Evolutionary conservation across 495 filamentous ascomycete genomes (phyloP).

Genomic region (Ramalina intermedia): DNA sequence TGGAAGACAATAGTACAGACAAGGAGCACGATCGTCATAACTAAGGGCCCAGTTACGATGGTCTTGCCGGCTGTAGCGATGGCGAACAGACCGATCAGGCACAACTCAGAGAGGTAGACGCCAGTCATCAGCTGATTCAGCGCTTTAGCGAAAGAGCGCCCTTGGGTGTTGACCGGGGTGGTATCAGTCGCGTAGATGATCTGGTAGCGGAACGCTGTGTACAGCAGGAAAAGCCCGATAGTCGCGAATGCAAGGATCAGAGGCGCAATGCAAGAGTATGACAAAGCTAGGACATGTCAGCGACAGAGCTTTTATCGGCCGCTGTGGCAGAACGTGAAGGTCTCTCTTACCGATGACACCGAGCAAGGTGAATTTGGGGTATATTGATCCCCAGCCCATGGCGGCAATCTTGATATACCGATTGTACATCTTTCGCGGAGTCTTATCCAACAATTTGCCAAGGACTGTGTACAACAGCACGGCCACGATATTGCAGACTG

Average conservation of each 20-base stretch:
- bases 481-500: constrained; percentile 62
- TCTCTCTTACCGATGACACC: constrained; percentile 47
- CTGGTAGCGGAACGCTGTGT: constrained; percentile 89
- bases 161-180: constrained; percentile 66
- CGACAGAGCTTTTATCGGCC: neutral
- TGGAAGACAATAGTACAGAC: constrained; percentile 72
- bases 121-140: constrained; percentile 81
- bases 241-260: constrained; percentile 75
- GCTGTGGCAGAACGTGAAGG: neutral
- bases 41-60: constrained; percentile 43
- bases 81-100: constrained; percentile 80
- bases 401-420: constrained; percentile 49
- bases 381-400: constrained; percentile 72
- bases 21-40: constrained; percentile 70
- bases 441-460: constrained; percentile 52
- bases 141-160: constrained; percentile 67
- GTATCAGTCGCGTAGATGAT: constrained; percentile 78
- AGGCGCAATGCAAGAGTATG: constrained; percentile 80
- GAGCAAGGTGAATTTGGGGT: constrained; percentile 74
- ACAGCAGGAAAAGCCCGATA: constrained; percentile 71
- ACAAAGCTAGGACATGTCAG: constrained; percentile 38
- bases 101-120: constrained; percentile 68
- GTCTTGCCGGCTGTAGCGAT: constrained; percentile 35
- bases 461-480: constrained; percentile 63
- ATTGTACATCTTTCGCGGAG: constrained; percentile 57